Evolutionary conservation across 1,284 basidiomycete species (phyloP).

Genomic region (Leccinum griseonigrum): DNA sequence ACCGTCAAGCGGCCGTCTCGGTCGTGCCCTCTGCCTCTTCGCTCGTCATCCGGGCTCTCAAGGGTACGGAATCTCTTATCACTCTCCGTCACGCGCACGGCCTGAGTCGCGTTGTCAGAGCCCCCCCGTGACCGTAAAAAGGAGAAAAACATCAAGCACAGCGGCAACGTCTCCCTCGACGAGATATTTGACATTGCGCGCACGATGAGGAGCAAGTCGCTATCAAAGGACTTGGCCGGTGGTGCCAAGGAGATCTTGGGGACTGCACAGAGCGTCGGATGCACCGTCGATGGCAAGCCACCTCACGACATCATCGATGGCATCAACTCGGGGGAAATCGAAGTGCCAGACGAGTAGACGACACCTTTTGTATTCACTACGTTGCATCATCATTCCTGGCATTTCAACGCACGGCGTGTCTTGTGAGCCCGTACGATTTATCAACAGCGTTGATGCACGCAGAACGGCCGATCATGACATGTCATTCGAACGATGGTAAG

Average conservation of each 20-base stretch:
- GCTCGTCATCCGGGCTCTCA: constrained; percentile 97
- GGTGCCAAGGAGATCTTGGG: constrained; percentile 95
- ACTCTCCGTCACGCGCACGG: neutral
- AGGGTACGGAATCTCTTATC: constrained; percentile 54
- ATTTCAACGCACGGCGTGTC: constrained; percentile 2
- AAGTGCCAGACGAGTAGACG: constrained; percentile 89
- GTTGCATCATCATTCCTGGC: constrained; percentile 15
- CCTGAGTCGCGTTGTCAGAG: constrained; percentile 51
- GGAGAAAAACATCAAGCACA: constrained; percentile 99
- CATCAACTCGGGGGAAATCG: constrained; percentile 94
- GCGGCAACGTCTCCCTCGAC: constrained; percentile 92
- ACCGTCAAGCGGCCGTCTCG: constrained; percentile 96
- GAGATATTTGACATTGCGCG: constrained; percentile 96
- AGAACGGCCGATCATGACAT: neutral
- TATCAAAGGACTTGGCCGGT: constrained; percentile 89
- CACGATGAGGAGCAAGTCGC: constrained; percentile 94
- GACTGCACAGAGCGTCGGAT: constrained; percentile 92
- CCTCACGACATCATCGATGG: constrained; percentile 96
- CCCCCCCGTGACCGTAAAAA: constrained; percentile 99
- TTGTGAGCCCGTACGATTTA: neutral
- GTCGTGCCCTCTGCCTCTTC: constrained; percentile 98
- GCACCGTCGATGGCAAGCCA: constrained; percentile 93
- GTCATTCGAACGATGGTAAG: neutral
- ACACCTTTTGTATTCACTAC: constrained; percentile 22
- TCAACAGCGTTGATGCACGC: neutral